phyloP scores from a whole-genome alignment of 192 early-diverging fungal genomes.

The Funneliformis mosseae region DNA sequence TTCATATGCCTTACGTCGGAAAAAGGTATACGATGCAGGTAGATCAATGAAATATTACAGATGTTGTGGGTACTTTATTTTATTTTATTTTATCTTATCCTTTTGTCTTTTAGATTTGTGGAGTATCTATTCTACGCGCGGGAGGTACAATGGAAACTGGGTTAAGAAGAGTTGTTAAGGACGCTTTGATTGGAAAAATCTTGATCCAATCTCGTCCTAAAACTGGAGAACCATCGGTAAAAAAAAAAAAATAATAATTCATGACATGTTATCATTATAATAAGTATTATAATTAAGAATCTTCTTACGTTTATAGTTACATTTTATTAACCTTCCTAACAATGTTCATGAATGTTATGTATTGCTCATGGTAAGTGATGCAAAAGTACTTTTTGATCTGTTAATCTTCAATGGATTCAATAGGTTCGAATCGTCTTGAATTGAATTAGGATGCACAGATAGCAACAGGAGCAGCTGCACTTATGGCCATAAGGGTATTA shows the following conservation, averaged over 20 bases:
- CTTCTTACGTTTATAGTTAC: constrained; percentile 51
- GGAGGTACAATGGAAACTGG: constrained; percentile 93
- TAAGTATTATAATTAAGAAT: neutral
- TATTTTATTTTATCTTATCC: neutral
- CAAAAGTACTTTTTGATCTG: neutral
- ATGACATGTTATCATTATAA: neutral
- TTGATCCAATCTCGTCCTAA: constrained; percentile 81
- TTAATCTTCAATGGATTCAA: neutral
- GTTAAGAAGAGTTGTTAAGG: constrained; percentile 76
- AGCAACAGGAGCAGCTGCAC: constrained; percentile 87
- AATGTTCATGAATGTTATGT: constrained; percentile 65
- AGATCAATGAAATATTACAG: neutral
- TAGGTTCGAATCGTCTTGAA: constrained; percentile 32
- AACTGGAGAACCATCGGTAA: constrained; percentile 77
- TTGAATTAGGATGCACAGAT: constrained; percentile 77
- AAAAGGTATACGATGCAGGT: constrained; percentile 41
- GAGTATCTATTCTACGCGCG: constrained; percentile 83
- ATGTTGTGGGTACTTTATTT: neutral
- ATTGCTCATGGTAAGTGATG: constrained; percentile 59
- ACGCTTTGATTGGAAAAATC: constrained; percentile 86
- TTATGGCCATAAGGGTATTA: constrained; percentile 96
- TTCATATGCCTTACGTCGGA: constrained; percentile 57
- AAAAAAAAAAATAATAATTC: too few species aligned
- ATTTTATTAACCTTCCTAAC: constrained; percentile 81
- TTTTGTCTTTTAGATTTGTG: constrained; percentile 62